Evolutionary conservation across 164 flowering plant genomes (phyloP).

Genomic region (Umbellularia californica): DNA sequence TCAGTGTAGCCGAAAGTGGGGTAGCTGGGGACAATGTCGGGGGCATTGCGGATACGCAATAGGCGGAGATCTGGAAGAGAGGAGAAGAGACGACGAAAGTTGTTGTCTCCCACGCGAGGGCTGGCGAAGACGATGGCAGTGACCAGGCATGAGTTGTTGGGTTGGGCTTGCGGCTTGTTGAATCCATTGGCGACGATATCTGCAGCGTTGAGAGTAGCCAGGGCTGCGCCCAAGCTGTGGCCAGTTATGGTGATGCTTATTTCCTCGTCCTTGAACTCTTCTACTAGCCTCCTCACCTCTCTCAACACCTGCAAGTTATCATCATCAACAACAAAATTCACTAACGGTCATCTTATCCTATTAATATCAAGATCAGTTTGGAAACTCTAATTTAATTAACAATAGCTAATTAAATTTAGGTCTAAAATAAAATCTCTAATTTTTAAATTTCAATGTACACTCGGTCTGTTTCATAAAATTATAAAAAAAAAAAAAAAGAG

Average conservation of each 20-base stretch:
- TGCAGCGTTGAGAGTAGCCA: conserved; percentile 59
- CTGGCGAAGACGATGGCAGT: conserved; percentile 65
- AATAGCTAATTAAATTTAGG: no score
- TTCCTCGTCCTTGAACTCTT: conserved; percentile 37
- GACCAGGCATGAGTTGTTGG: conserved; percentile 39
- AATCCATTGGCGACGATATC: conserved; percentile 61
- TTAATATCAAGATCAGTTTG: no score
- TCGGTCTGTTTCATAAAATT: no score
- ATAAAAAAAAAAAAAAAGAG: no score
- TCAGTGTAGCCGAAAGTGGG: conserved; percentile 60
- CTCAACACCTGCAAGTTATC: conserved; percentile 38
- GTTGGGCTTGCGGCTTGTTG: conserved; percentile 26
- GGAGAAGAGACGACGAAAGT: conserved; percentile 32
- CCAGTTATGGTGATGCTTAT: conserved; percentile 50
- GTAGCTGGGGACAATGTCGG: conserved; percentile 68
- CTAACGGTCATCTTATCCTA: no score
- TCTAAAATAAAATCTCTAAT: no score
- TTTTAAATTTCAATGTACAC: no score
- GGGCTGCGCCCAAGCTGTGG: conserved; percentile 80
- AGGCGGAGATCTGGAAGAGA: conserved; percentile 28
- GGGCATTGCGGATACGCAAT: conserved; percentile 43
- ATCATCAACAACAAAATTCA: background rate
- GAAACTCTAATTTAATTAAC: no score
- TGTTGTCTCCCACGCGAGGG: conserved; percentile 67
- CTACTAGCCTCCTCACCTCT: conserved; percentile 61